Evolutionary conservation across 345 rosid species (phyloP).

Genomic region (Gossypium sturtianum): DNA sequence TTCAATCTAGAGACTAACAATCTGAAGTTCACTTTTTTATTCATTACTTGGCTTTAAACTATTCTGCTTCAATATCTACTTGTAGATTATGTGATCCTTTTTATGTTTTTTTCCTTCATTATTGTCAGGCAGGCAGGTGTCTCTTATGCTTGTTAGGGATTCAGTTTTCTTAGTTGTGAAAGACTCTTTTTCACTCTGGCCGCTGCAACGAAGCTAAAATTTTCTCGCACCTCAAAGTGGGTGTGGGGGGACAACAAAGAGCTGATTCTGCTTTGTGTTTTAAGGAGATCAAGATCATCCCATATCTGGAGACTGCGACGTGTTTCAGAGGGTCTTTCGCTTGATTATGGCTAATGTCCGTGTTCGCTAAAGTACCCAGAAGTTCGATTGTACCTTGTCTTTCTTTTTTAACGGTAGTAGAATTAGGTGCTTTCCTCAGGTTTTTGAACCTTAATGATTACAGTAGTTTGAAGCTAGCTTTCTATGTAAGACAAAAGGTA

Average conservation of each 20-base stretch:
- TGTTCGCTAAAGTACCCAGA: conserved; percentile 15
- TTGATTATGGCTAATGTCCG: conserved; percentile 89
- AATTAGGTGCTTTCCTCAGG: conserved; percentile 23
- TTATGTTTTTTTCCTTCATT: not conserved
- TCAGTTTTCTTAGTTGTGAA: conserved; percentile 44
- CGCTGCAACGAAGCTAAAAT: conserved; percentile 55
- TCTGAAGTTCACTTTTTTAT: not conserved
- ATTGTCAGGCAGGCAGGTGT: conserved; percentile 46
- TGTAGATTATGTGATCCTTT: not conserved
- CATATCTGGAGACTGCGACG: conserved; percentile 89
- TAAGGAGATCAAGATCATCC: conserved; percentile 76
- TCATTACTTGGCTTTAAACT: not conserved
- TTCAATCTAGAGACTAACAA: not conserved
- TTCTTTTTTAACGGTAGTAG: conserved; percentile 11
- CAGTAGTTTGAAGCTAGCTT: conserved; percentile 11
- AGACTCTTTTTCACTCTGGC: conserved; percentile 89
- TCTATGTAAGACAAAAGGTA: conserved; percentile 8
- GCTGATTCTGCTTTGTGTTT: conserved; percentile 43
- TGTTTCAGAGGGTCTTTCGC: conserved; percentile 74
- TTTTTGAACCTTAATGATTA: conserved; percentile 21
- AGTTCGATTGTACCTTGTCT: conserved; percentile 23
- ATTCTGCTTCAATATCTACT: not conserved
- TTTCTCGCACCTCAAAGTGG: conserved; percentile 92
- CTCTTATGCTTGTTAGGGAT: conserved; percentile 26
- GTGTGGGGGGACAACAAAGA: conserved; percentile 76